Evolutionary conservation across 2,329 filamentous ascomycete species (phyloP).

Genomic region (Penicillium glabrum): DNA sequence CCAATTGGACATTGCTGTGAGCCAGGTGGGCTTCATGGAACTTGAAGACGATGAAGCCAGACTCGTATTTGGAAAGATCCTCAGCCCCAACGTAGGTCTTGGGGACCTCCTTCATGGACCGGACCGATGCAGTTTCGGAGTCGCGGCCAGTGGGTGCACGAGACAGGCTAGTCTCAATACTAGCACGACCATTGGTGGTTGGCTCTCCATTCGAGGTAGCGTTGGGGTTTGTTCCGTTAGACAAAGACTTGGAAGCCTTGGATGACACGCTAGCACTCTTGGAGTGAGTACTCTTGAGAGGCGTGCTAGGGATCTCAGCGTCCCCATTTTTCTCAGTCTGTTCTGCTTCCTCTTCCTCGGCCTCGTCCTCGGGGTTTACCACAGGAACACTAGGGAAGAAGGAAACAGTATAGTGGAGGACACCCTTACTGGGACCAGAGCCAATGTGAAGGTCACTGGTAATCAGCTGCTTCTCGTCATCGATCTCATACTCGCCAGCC

Average conservation of each 20-base stretch:
- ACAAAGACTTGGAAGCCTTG: slow-evolving; percentile 18
- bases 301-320: slow-evolving; percentile 9
- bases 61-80: slow-evolving; percentile 80
- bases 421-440: slow-evolving; percentile 74
- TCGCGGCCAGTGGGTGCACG: slow-evolving; percentile 41
- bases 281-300: slow-evolving; percentile 31
- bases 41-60: slow-evolving; percentile 90
- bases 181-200: slow-evolving; percentile 29
- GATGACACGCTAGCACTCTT: slow-evolving; percentile 33
- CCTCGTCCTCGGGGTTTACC: slow-evolving; percentile 75
- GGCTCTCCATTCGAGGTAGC: slow-evolving; percentile 44
- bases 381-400: slow-evolving; percentile 91
- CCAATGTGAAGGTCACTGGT: slow-evolving; percentile 70
- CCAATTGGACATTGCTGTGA: slow-evolving; percentile 72
- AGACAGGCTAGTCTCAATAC: slow-evolving; percentile 37
- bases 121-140: slow-evolving; percentile 47
- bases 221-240: slow-evolving; percentile 21
- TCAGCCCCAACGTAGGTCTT: slow-evolving; percentile 78
- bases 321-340: slow-evolving; percentile 35
- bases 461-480: slow-evolving; percentile 71
- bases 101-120: slow-evolving; percentile 57
- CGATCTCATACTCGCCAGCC: slow-evolving; percentile 74
- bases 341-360: slow-evolving; percentile 50
- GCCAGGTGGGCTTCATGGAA: slow-evolving; percentile 86
- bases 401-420: slow-evolving; percentile 75